Conservation (phyloP, 31 red algal genomes). For the Asparagopsis taxiformis region DNA sequence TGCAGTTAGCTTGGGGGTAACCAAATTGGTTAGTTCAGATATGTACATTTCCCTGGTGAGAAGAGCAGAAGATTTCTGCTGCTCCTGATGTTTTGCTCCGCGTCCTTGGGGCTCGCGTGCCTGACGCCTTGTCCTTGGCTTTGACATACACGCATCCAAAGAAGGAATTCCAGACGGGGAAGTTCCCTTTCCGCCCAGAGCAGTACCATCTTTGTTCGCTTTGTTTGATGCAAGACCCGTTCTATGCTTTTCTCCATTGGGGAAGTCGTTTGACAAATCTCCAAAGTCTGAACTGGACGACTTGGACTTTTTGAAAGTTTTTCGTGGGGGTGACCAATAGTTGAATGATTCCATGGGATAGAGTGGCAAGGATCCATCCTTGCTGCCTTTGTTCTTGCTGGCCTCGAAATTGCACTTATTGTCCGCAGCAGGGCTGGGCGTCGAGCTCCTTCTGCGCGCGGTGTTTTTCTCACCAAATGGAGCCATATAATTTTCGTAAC, state of each 20-base stretch:
- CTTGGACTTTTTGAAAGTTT: neutral
- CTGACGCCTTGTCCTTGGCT: neutral
- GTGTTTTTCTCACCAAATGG: conserved; percentile 1
- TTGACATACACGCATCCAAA: neutral
- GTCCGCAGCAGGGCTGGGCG: neutral
- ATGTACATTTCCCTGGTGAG: conserved; percentile 19
- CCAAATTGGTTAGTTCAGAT: conserved; percentile 5
- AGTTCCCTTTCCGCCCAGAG: neutral
- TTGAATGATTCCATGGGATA: neutral
- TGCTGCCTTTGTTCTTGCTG: neutral
- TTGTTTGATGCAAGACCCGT: neutral
- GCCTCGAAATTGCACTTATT: neutral
- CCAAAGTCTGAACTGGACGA: neutral
- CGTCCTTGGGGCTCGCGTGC: neutral
- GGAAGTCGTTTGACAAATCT: neutral
- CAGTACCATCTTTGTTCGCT: neutral
- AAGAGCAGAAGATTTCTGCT: neutral
- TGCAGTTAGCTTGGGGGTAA: neutral
- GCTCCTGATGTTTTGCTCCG: neutral
- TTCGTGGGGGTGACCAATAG: neutral
- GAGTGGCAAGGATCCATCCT: neutral
- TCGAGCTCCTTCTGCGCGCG: neutral
- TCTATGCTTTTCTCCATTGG: neutral
- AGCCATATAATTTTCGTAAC: conserved; percentile 2
- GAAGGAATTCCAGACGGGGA: neutral